Conservation (phyloP, 176 grass and related monocot genomes). For the Lolium perenne region DNA sequence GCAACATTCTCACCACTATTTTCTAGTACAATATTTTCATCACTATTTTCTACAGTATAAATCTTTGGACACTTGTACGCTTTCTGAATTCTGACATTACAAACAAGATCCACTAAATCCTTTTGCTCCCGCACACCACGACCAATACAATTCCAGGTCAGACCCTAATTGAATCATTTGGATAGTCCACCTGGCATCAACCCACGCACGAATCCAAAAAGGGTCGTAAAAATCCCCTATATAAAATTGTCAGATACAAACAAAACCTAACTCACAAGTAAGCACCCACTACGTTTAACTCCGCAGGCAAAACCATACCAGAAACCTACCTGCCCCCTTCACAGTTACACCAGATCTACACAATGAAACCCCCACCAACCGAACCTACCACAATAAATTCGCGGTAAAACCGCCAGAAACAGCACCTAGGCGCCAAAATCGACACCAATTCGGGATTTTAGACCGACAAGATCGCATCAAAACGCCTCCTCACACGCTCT, state of each 20-base stretch:
- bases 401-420: background rate
- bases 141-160: background rate
- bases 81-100: conserved; percentile 5
- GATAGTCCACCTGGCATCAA: conserved; percentile 23
- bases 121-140: background rate
- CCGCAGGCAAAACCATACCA: conserved; percentile 38
- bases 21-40: background rate
- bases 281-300: conserved; percentile 28
- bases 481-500: background rate
- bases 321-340: conserved; percentile 24
- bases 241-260: conserved; percentile 39
- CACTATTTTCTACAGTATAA: background rate
- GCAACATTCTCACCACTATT: background rate
- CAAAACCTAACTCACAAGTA: conserved; percentile 50
- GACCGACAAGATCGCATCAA: conserved; percentile 12
- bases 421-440: background rate
- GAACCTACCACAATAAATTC: conserved; percentile 32
- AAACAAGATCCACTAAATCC: background rate
- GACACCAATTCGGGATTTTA: background rate
- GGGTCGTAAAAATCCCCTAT: background rate
- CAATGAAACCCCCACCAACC: conserved; percentile 23
- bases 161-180: background rate
- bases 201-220: conserved; percentile 19
- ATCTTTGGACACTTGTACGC: background rate
- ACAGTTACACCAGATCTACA: conserved; percentile 51